Percentiles rank a stretch among this genome's conserved stretches.
These are phyloP conservation scores for Alternaria longipes DNA, from an alignment of 2,329 filamentous ascomycete genomes.

Conservation along the genomic window DNA sequence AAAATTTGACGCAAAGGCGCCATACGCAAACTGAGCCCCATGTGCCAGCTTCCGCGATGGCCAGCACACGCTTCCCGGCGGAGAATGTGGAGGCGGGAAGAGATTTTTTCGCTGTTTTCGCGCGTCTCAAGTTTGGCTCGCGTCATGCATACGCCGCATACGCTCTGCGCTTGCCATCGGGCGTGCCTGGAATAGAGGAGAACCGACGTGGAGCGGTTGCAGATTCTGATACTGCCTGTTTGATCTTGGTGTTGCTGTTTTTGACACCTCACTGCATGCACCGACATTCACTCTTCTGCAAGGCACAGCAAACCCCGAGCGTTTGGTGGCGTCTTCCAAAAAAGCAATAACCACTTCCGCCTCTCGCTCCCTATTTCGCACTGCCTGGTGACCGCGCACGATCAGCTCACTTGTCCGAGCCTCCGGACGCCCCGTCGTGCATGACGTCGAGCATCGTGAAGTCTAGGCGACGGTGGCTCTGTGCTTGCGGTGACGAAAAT, in stretches of 20 bases:
- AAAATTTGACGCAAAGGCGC: conserved; percentile 36
- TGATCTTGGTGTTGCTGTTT: neutral
- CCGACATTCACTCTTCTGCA: neutral
- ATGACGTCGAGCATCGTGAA: conserved; percentile 52
- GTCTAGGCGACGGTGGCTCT: conserved; percentile 24
- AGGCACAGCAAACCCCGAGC: neutral
- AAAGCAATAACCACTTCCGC: neutral
- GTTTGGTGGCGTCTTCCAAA: conserved; percentile 1
- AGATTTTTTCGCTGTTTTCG: conserved; percentile 21
- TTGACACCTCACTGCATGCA: conserved; percentile 1
- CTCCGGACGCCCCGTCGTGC: conserved; percentile 18
- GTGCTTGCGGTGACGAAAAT: conserved; percentile 15
- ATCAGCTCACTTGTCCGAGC: neutral
- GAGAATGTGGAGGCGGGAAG: conserved; percentile 34
- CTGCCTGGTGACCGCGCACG: conserved; percentile 10
- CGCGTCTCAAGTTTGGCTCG: conserved; percentile 7
- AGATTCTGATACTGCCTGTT: conserved; percentile 6
- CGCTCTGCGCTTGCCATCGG: conserved; percentile 1
- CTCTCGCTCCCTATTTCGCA: neutral
- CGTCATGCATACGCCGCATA: conserved; percentile 22
- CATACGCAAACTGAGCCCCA: conserved; percentile 18
- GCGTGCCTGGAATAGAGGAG: conserved; percentile 17
- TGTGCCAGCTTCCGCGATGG: conserved; percentile 13
- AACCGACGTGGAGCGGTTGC: conserved; percentile 11
- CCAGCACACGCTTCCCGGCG: conserved; percentile 21